A percentile compares a stretch with the other conserved stretches of the same genome.
These are phyloP conservation scores for Chenopodium album DNA, from an alignment of 148 eudicot species.

Conservation along the genomic window DNA sequence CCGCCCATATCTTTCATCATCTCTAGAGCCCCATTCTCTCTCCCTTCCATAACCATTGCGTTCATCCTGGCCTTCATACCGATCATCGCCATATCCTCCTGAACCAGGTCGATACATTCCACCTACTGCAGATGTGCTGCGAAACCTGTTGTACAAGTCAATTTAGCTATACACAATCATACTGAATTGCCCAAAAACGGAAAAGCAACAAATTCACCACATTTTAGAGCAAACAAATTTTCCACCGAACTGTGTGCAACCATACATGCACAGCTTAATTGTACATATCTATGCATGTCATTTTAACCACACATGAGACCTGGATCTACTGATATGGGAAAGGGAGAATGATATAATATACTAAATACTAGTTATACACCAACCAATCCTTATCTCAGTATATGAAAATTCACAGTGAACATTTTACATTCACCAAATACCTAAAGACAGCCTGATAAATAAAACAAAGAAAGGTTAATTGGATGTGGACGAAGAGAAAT, in stretches of 20 bases:
- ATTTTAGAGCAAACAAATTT: too few relatives aligned
- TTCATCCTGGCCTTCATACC: constrained; percentile 57
- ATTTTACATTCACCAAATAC: too few relatives aligned
- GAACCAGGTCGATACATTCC: constrained; percentile 82
- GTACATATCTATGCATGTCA: neutral
- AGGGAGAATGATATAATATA: neutral
- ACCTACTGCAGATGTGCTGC: constrained; percentile 57
- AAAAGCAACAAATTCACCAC: neutral
- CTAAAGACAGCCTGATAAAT: too few relatives aligned
- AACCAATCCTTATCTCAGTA: neutral
- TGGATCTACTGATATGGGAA: neutral
- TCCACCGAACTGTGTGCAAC: neutral
- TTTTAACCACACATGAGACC: neutral
- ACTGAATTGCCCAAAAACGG: neutral
- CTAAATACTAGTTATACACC: neutral
- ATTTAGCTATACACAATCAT: neutral
- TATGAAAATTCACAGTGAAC: neutral
- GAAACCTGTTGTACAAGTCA: constrained; percentile 50
- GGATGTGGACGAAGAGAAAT: too few relatives aligned
- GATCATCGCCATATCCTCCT: constrained; percentile 65
- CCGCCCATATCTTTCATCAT: constrained; percentile 69
- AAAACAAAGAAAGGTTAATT: too few relatives aligned
- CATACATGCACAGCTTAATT: neutral
- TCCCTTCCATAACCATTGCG: constrained; percentile 84
- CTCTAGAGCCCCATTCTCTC: constrained; percentile 59